Evolutionary conservation across 1,284 basidiomycete species (phyloP).

Genomic region (Albatrellus sp.): DNA sequence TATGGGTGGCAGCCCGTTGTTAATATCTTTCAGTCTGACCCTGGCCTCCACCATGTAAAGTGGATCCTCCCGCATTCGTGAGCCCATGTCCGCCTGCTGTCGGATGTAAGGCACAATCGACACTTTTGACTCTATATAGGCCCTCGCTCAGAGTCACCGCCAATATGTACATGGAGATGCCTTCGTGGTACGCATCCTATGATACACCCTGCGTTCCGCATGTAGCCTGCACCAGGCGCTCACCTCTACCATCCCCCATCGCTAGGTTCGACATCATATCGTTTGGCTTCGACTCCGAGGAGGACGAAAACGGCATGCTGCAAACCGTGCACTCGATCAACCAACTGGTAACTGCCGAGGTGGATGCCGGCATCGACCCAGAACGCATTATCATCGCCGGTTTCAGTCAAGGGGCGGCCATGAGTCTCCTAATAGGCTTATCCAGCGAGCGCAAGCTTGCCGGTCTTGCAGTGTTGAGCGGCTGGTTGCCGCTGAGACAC

Average conservation of each 20-base stretch:
- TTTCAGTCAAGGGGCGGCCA: slow-evolving; percentile 81
- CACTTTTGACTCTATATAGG: slow-evolving; percentile 19
- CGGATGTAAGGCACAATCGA: not conserved
- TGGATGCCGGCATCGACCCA: slow-evolving; percentile 57
- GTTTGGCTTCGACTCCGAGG: slow-evolving; percentile 45
- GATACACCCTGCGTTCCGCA: slow-evolving; percentile 3
- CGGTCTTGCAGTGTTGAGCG: slow-evolving; percentile 63
- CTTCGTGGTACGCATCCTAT: slow-evolving; percentile 43
- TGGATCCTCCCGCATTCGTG: slow-evolving; percentile 75
- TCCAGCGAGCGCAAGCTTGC: slow-evolving; percentile 58
- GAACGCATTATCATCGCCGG: slow-evolving; percentile 71
- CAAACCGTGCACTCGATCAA: slow-evolving; percentile 51
- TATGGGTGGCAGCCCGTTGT: slow-evolving; percentile 72
- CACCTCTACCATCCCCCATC: slow-evolving; percentile 2
- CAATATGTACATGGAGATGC: slow-evolving; percentile 61
- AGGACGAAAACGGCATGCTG: slow-evolving; percentile 72
- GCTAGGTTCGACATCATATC: slow-evolving; percentile 69
- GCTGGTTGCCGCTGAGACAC: slow-evolving; percentile 59
- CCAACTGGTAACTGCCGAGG: slow-evolving; percentile 61
- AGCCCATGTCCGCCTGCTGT: slow-evolving; percentile 14
- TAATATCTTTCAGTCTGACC: slow-evolving; percentile 39
- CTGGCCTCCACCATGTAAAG: slow-evolving; percentile 61
- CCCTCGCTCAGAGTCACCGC: slow-evolving; percentile 47
- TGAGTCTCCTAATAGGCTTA: slow-evolving; percentile 64
- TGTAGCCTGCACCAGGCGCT: not conserved